A percentile compares a stretch with the other conserved stretches of the same genome.
These are phyloP conservation scores for Ceratocystis ficicola DNA, from an alignment of 2,329 filamentous ascomycete genomes.

Conservation along the genomic window DNA sequence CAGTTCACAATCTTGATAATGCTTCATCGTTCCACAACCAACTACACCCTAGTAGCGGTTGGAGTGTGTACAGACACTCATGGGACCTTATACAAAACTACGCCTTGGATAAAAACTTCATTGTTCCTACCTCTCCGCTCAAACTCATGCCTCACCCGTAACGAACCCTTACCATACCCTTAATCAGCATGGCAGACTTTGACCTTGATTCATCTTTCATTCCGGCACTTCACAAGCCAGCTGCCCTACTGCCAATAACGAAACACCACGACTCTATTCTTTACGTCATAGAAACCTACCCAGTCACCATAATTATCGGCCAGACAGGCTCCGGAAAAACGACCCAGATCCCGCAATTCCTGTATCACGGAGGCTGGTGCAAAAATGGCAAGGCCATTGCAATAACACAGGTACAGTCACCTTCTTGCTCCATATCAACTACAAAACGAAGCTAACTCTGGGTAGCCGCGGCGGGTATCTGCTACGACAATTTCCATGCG, in stretches of 20 bases:
- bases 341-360: slow-evolving; percentile 85
- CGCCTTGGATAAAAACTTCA: neutral
- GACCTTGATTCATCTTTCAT: slow-evolving; percentile 52
- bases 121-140: too few species aligned
- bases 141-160: neutral
- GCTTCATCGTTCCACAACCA: neutral
- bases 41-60: neutral
- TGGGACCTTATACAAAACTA: neutral
- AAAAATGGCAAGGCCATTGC: slow-evolving; percentile 69
- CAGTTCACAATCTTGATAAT: slow-evolving; percentile 2
- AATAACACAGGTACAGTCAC: slow-evolving; percentile 64
- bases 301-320: slow-evolving; percentile 79
- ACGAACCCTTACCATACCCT: slow-evolving; percentile 14
- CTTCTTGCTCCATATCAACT: slow-evolving; percentile 23
- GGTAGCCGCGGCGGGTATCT: slow-evolving; percentile 73
- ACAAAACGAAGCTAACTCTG: neutral
- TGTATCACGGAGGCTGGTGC: slow-evolving; percentile 83
- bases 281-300: slow-evolving; percentile 73
- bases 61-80: neutral
- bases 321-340: slow-evolving; percentile 94
- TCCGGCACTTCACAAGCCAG: slow-evolving; percentile 73
- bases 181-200: slow-evolving; percentile 40
- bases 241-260: slow-evolving; percentile 73
- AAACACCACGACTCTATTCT: slow-evolving; percentile 67
- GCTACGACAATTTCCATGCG: slow-evolving; percentile 79